Percentiles rank a stretch among this genome's conserved stretches.
Evolutionary conservation across 225 moss, liverwort and hornwort genomes (phyloP).

Genomic region (Ulota crispa): DNA sequence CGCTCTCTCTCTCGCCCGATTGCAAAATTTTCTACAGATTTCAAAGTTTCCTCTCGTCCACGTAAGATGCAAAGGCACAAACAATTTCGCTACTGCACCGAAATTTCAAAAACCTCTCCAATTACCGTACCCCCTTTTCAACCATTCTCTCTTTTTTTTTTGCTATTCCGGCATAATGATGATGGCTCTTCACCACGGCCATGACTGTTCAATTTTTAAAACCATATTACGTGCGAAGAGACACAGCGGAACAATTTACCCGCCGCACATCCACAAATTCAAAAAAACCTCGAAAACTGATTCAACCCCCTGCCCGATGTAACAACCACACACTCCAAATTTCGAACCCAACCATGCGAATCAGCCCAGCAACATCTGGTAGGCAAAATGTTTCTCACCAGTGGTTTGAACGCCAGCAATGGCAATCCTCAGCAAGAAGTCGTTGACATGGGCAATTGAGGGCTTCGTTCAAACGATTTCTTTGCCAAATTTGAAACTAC

Average conservation of each 20-base stretch:
- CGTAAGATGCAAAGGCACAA: background rate
- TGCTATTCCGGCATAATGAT: background rate
- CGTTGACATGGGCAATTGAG: background rate
- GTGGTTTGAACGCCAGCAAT: background rate
- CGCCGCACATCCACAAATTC: background rate
- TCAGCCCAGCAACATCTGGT: background rate
- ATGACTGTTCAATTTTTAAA: conserved; percentile 37
- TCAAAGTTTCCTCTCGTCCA: background rate
- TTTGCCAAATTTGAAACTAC: background rate
- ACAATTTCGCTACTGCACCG: background rate
- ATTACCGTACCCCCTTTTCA: background rate
- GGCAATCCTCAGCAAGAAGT: background rate
- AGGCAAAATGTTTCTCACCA: background rate
- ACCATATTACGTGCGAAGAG: conserved; percentile 13
- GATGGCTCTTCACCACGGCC: conserved; percentile 32
- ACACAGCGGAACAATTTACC: background rate
- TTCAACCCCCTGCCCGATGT: background rate
- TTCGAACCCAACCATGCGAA: background rate
- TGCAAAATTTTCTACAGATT: background rate
- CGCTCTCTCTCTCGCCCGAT: too few species aligned
- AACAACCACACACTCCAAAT: background rate
- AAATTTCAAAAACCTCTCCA: background rate
- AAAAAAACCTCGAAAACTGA: background rate
- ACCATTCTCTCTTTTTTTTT: background rate
- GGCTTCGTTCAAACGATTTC: background rate